Conservation (phyloP, 352 stramenopile species). For the Pelagophyceae sp. region DNA sequence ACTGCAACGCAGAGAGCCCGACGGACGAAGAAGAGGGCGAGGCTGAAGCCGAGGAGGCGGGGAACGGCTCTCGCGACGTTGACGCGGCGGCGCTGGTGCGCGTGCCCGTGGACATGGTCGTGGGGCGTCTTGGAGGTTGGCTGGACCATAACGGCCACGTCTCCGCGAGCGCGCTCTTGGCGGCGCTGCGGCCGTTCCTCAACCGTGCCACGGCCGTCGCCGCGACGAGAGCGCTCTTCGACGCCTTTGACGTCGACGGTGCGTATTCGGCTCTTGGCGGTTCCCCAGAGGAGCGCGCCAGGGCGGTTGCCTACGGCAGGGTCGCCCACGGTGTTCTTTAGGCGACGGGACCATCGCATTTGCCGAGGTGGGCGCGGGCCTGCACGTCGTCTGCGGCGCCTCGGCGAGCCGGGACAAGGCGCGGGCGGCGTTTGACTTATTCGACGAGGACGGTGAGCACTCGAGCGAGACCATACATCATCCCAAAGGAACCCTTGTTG, state of each 20-base stretch:
- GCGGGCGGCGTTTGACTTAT: slow-evolving; percentile 64
- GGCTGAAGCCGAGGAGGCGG: too few species aligned
- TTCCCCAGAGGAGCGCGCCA: too few species aligned
- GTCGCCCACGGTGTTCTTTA: too few species aligned
- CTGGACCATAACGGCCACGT: slow-evolving; percentile 1
- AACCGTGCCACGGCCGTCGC: neutral
- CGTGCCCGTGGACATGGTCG: slow-evolving; percentile 14
- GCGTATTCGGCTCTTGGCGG: too few species aligned
- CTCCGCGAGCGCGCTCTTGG: neutral
- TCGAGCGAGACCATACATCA: too few species aligned
- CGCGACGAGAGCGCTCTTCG: slow-evolving; percentile 10
- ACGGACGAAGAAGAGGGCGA: too few species aligned
- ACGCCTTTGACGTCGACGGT: slow-evolving; percentile 15
- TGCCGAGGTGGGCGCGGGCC: slow-evolving; percentile 63
- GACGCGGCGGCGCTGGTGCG: neutral
- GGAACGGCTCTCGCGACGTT: neutral
- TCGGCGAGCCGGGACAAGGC: slow-evolving; percentile 68
- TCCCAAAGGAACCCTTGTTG: too few species aligned
- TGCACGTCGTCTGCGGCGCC: slow-evolving; percentile 66
- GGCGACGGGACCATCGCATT: slow-evolving; percentile 66
- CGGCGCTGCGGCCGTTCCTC: neutral
- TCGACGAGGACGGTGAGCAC: slow-evolving; percentile 72
- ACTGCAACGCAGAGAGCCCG: too few species aligned
- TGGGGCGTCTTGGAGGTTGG: neutral
- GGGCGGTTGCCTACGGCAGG: too few species aligned